These are phyloP conservation scores for Tetrapisispora phaffii DNA, from an alignment of 805 yeast species.

Conservation along the genomic window DNA sequence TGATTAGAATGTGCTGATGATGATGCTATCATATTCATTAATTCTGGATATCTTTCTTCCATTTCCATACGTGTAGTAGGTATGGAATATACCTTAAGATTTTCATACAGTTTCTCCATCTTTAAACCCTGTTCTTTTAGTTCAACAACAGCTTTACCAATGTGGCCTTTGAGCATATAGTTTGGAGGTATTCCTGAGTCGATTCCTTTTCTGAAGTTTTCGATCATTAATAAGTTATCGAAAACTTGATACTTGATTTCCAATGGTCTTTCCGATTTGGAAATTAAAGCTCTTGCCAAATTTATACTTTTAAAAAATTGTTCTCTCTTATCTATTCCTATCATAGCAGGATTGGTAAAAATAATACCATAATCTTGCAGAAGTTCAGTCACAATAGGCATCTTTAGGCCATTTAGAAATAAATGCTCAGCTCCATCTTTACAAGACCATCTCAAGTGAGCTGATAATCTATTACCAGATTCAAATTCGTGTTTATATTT, in stretches of 20 bases:
- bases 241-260: conserved; percentile 13
- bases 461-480: conserved; percentile 7
- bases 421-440: conserved; percentile 20
- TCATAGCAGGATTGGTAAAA: conserved; percentile 8
- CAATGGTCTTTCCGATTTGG: conserved; percentile 13
- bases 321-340: conserved; percentile 16
- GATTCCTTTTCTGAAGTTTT: conserved; percentile 16
- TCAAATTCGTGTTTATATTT: conserved; percentile 14
- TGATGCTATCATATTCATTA: not conserved
- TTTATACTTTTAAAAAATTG: conserved; percentile 23
- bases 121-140: conserved; percentile 23
- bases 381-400: conserved; percentile 22
- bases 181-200: conserved; percentile 23
- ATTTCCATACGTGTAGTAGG: conserved; percentile 11
- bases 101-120: conserved; percentile 23
- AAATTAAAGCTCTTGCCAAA: conserved; percentile 21
- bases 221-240: conserved; percentile 13
- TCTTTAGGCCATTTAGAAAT: conserved; percentile 22
- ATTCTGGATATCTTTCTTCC: conserved; percentile 1
- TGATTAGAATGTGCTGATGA: not conserved
- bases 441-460: conserved; percentile 6
- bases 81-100: conserved; percentile 15
- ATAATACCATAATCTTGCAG: conserved; percentile 23
- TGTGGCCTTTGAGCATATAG: conserved; percentile 7
- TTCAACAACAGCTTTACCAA: conserved; percentile 16